Evolutionary conservation across 2,329 filamentous ascomycete genomes (phyloP).

Genomic region (Pestalotiopsis sp.): DNA sequence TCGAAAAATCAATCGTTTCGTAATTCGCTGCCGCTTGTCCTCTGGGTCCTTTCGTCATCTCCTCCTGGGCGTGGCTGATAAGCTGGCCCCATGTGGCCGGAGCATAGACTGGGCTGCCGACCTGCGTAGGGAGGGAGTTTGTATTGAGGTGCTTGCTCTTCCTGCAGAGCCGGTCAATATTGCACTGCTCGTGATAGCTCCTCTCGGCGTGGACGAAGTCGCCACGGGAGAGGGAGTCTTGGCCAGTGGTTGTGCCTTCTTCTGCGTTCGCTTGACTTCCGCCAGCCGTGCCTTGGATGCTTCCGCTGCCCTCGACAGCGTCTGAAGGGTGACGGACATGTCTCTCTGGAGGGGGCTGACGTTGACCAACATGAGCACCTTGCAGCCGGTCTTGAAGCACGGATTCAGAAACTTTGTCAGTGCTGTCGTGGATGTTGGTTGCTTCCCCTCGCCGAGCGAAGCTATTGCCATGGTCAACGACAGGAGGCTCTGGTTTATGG

Average conservation of each 20-base stretch:
- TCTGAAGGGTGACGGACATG: constrained; percentile 46
- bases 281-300: constrained; percentile 21
- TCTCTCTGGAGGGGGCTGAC: constrained; percentile 86
- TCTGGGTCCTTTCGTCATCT: neutral
- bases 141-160: neutral
- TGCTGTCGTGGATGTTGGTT: constrained; percentile 90
- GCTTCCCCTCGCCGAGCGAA: constrained; percentile 79
- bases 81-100: neutral
- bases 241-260: neutral
- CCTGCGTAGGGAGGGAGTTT: neutral
- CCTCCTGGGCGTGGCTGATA: neutral
- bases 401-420: constrained; percentile 92
- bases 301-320: constrained; percentile 23
- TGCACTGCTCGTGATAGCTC: neutral
- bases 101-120: neutral
- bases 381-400: constrained; percentile 86
- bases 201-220: neutral
- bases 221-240: neutral
- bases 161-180: neutral
- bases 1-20: neutral
- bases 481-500: constrained; percentile 90
- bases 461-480: constrained; percentile 95
- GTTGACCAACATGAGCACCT: constrained; percentile 99
- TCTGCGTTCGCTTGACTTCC: constrained; percentile 8
- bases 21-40: neutral